These are phyloP conservation scores for Trichoderma erinaceum DNA, from an alignment of 495 filamentous ascomycete genomes.

Conservation along the genomic window DNA sequence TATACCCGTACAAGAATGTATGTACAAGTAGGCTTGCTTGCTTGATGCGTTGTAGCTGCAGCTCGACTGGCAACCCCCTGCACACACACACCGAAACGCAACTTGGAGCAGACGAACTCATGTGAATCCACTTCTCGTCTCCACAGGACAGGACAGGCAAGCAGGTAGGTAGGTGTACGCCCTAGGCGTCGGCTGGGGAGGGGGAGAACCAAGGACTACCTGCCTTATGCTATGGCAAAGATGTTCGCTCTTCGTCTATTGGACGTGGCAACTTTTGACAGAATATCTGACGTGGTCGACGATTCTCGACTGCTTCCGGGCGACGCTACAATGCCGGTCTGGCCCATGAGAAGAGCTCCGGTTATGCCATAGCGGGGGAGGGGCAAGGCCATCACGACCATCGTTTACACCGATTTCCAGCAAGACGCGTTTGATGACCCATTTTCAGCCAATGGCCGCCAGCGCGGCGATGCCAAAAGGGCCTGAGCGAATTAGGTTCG, in stretches of 20 bases:
- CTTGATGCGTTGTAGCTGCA: background rate
- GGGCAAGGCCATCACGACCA: background rate
- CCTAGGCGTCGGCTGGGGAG: background rate
- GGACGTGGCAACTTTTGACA: background rate
- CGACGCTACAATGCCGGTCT: background rate
- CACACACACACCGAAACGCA: constrained; percentile 7
- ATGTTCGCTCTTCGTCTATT: background rate
- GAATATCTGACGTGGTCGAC: background rate
- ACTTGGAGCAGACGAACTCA: background rate
- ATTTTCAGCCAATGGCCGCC: background rate
- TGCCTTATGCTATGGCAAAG: background rate
- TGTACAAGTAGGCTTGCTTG: background rate
- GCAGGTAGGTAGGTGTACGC: background rate
- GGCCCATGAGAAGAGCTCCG: background rate
- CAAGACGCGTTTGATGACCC: background rate
- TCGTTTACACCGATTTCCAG: background rate
- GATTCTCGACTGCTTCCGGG: background rate
- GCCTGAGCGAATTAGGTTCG: constrained; percentile 8
- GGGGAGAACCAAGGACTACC: background rate
- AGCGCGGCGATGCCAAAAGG: background rate
- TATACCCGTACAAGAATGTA: too few relatives aligned
- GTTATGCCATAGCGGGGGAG: background rate
- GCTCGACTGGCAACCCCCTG: background rate
- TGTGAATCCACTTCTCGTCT: background rate
- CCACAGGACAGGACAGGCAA: background rate